Percentiles rank a stretch among this genome's conserved stretches.
Conservation (phyloP, 495 filamentous ascomycete species). For the Bombardia bombarda region DNA sequence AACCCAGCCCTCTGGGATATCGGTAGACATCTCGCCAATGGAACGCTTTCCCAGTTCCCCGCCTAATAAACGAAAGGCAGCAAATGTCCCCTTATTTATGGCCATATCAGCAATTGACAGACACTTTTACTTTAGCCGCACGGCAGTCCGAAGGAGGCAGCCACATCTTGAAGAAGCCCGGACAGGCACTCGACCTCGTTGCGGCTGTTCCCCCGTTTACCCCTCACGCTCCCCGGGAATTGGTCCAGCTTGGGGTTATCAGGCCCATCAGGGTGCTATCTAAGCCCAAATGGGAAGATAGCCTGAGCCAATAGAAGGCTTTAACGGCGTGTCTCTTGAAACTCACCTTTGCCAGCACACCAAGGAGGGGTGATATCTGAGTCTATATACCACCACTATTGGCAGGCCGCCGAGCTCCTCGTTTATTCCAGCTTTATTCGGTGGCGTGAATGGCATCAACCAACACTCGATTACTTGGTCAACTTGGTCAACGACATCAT, state of each 20-base stretch:
- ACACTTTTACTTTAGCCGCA: constrained; percentile 9
- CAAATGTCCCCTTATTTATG: not conserved
- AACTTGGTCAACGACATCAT: not conserved
- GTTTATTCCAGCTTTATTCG: not conserved
- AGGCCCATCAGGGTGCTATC: constrained; percentile 1
- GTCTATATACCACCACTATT: not conserved
- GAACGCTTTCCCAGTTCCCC: not conserved
- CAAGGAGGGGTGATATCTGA: constrained; percentile 19
- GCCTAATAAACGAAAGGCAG: not conserved
- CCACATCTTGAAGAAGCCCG: not conserved
- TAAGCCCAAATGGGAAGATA: not conserved
- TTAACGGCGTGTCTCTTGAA: constrained; percentile 10
- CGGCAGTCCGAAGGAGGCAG: constrained; percentile 10
- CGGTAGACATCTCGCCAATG: not conserved
- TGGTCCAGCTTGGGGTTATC: not conserved
- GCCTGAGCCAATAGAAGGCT: constrained; percentile 14
- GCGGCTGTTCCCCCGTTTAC: constrained; percentile 5
- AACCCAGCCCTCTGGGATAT: not conserved
- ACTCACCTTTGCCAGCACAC: constrained; percentile 21
- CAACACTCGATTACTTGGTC: not conserved
- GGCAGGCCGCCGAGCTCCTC: not conserved
- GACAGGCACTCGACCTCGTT: constrained; percentile 8
- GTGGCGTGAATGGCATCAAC: not conserved
- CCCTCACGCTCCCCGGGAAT: constrained; percentile 7
- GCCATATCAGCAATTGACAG: not conserved